Base-by-base conservation (phyloP, 2,329 filamentous ascomycete genomes). In the Myriosclerotinia curreyana region DNA sequence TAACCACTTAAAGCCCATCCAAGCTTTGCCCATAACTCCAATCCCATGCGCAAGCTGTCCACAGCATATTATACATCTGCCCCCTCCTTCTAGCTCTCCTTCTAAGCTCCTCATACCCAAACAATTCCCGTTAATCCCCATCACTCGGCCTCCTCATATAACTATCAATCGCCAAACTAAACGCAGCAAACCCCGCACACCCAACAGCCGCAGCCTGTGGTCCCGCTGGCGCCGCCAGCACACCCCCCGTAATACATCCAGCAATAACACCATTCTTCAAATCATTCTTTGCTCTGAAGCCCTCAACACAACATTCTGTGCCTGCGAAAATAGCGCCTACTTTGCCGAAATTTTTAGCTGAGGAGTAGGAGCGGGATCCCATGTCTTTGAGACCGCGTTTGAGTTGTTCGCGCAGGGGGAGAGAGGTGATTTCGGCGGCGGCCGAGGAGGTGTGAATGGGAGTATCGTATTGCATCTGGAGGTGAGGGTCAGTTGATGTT, bases 391-490 rank as follows among this genome's bases (percentile, higher is more conserved):
- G 92, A 61, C 95, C 95, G 73, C 84, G 79, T 67, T 86, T 86
- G 62, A 99, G 83, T 78, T 98, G 95, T 76, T 96, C 86, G 53
- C 87, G 85, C 68, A 94, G 82, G 36, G 95, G 93, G 25, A 99
- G 86, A n/a, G 81, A 81, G 50, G 80, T 75, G 66, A 87, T 73
- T 55, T 80, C 76, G 31, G 71, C 74, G 69, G 74, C 77, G 59
- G 68, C 71, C 55, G 73, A 71, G 72, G 77, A 77, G 51, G 77
- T 71, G 46, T 79, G 78, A 56, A 92, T 88, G 65, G 94, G 91
- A 0, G 93, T 97, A 76, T 99, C 95, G 84, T 99, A 99, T 78
- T 92, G 89, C 95, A 99, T 99, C 92, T 96, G 60, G 38, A 14
- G 46, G 8, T 3, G 52, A 31, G n/a, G 46, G 61, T 59, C 15